These are phyloP conservation scores for Jatropha podagrica DNA, from an alignment of 441 rosid genomes.

Conservation along the genomic window DNA sequence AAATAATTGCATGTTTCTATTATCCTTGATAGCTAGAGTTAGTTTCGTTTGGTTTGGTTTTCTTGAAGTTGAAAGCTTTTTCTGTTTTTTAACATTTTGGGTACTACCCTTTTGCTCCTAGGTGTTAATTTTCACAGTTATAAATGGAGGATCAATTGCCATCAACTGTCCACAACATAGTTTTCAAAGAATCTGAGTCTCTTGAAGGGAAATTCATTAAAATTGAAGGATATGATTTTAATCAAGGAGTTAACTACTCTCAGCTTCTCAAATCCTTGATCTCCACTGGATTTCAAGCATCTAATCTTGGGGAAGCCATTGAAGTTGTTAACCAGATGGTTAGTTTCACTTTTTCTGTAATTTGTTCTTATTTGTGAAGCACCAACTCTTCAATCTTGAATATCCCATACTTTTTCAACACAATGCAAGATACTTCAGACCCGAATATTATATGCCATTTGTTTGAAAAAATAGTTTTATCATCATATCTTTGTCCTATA, in stretches of 20 bases:
- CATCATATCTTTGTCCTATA: too few species aligned
- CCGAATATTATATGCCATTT: too few species aligned
- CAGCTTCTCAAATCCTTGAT: slow-evolving; percentile 66
- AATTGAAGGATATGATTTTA: slow-evolving; percentile 90
- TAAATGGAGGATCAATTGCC: slow-evolving; percentile 39
- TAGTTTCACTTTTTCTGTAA: slow-evolving; percentile 10
- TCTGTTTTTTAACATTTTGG: not conserved
- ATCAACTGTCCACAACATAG: slow-evolving; percentile 65
- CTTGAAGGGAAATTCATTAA: slow-evolving; percentile 59
- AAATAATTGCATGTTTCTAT: too few species aligned
- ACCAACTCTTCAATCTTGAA: too few species aligned
- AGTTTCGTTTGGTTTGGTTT: not conserved
- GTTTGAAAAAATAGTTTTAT: too few species aligned
- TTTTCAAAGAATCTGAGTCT: slow-evolving; percentile 78
- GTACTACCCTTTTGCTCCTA: not conserved
- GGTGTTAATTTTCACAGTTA: not conserved
- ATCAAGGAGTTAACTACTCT: slow-evolving; percentile 64
- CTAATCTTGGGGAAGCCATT: slow-evolving; percentile 85
- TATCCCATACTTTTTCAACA: too few species aligned
- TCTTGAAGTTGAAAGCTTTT: not conserved
- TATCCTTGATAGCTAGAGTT: too few species aligned
- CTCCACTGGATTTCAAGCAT: slow-evolving; percentile 90
- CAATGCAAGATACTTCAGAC: too few species aligned
- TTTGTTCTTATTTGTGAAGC: too few species aligned
- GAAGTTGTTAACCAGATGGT: slow-evolving; percentile 82